Conservation (phyloP, 2,329 filamentous ascomycete genomes). For the Verticillium longisporum region DNA sequence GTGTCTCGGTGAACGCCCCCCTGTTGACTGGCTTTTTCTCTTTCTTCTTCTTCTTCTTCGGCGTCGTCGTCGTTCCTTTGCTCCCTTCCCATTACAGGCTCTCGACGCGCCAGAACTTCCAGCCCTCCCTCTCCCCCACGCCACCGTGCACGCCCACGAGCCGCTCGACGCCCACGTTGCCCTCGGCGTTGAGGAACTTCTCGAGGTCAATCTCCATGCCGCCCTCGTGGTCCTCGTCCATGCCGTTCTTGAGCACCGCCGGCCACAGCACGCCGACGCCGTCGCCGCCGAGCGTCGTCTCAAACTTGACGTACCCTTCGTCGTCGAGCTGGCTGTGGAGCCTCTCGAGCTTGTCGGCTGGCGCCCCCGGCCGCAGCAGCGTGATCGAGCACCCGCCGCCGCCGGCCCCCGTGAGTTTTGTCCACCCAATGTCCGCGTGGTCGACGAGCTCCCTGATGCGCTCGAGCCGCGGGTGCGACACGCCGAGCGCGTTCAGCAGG, state of each 20-base stretch:
- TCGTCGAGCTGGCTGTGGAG: constrained; percentile 59
- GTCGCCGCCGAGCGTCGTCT: constrained; percentile 85
- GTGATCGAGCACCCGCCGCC: constrained; percentile 96
- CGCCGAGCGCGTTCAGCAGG: constrained; percentile 80
- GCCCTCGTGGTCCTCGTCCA: constrained; percentile 68
- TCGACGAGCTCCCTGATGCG: constrained; percentile 87
- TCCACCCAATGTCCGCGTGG: constrained; percentile 86
- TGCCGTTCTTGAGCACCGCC: constrained; percentile 79
- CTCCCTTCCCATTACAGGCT: constrained; percentile 19
- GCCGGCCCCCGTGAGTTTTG: constrained; percentile 91
- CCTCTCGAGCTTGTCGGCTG: constrained; percentile 47
- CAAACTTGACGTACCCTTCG: constrained; percentile 77
- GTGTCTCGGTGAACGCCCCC: not conserved
- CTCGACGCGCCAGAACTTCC: constrained; percentile 79
- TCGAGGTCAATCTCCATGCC: constrained; percentile 92
- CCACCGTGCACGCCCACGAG: constrained; percentile 74
- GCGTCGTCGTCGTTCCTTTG: not conserved
- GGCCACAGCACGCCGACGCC: constrained; percentile 94
- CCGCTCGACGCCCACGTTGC: constrained; percentile 73
- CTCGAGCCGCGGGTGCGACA: constrained; percentile 90
- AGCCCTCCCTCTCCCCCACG: constrained; percentile 65
- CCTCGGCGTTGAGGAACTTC: constrained; percentile 72
- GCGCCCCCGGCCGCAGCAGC: constrained; percentile 63
- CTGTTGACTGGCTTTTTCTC: not conserved
- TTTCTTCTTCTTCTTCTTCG: not conserved